Conservation (phyloP, 2,329 filamentous ascomycete species). For the Pseudopithomyces maydicus region DNA sequence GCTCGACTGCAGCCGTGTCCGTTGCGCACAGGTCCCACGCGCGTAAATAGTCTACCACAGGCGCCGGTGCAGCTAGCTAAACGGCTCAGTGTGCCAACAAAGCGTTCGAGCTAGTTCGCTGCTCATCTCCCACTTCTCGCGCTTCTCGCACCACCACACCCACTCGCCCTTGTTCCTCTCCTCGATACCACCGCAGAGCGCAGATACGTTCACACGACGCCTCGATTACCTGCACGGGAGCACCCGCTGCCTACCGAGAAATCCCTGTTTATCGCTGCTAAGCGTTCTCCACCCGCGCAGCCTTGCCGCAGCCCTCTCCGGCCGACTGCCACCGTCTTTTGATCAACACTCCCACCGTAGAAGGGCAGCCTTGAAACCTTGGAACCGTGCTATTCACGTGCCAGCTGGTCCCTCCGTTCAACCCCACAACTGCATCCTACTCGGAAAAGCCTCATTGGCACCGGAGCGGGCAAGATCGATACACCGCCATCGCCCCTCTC, state of each 20-base stretch:
- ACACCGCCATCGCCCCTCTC: slow-evolving; percentile 3
- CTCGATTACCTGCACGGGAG: neutral
- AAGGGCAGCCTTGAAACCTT: neutral
- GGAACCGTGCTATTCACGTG: neutral
- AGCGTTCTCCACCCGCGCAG: slow-evolving; percentile 13
- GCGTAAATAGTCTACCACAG: slow-evolving; percentile 24
- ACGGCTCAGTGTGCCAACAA: slow-evolving; percentile 21
- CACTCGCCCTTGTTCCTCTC: slow-evolving; percentile 12
- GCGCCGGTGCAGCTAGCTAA: slow-evolving; percentile 16
- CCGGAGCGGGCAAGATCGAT: neutral
- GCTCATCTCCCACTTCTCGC: slow-evolving; percentile 21
- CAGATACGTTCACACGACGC: slow-evolving; percentile 3
- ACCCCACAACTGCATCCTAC: neutral
- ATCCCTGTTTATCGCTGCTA: slow-evolving; percentile 1
- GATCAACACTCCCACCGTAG: neutral
- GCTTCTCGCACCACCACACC: slow-evolving; percentile 24
- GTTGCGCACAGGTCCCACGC: slow-evolving; percentile 22
- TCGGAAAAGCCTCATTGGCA: neutral
- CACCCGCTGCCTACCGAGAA: neutral
- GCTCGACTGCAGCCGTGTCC: slow-evolving; percentile 17
- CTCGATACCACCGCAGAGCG: neutral
- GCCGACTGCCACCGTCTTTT: slow-evolving; percentile 12
- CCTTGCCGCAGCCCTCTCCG: slow-evolving; percentile 19
- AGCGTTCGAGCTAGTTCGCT: slow-evolving; percentile 27
- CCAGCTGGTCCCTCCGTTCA: neutral